phyloP scores from a whole-genome alignment of 2,329 filamentous ascomycete species.

The Ciborinia camelliae region DNA sequence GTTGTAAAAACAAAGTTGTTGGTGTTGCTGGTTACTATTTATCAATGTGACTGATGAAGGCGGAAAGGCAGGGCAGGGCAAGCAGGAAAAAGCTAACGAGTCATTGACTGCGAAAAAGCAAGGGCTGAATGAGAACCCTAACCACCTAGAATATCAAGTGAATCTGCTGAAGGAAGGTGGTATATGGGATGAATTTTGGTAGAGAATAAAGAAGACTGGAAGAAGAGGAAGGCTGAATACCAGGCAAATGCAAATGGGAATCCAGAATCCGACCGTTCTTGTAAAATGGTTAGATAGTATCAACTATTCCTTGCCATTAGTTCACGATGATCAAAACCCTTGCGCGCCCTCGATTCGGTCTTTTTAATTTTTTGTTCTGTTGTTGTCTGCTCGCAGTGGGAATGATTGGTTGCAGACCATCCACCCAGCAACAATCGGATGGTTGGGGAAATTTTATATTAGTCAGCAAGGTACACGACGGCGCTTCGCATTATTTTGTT shows the following conservation, averaged over 20 bases:
- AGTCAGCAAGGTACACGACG: constrained; percentile 1
- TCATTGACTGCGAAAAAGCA: not conserved
- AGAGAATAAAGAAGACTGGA: not conserved
- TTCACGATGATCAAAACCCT: constrained; percentile 8
- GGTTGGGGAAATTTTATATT: not conserved
- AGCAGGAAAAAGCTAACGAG: not conserved
- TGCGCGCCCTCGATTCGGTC: constrained; percentile 3
- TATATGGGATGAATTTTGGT: not conserved
- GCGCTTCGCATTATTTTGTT: not conserved
- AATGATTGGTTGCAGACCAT: constrained; percentile 20
- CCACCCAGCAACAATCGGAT: constrained; percentile 20
- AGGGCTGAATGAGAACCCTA: not conserved
- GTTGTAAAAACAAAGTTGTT: constrained; percentile 7
- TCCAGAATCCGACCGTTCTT: not conserved
- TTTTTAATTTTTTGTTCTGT: constrained; percentile 9
- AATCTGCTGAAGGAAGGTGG: not conserved
- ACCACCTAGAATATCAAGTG: constrained; percentile 6
- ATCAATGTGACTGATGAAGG: not conserved
- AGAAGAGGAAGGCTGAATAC: not conserved
- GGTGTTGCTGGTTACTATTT: not conserved
- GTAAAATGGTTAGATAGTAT: not conserved
- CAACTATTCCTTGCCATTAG: not conserved
- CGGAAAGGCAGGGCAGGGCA: not conserved
- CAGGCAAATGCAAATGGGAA: not conserved
- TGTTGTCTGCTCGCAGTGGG: constrained; percentile 8